phyloP scores from a whole-genome alignment of 2,329 filamentous ascomycete species.

The Penicillium sp. region DNA sequence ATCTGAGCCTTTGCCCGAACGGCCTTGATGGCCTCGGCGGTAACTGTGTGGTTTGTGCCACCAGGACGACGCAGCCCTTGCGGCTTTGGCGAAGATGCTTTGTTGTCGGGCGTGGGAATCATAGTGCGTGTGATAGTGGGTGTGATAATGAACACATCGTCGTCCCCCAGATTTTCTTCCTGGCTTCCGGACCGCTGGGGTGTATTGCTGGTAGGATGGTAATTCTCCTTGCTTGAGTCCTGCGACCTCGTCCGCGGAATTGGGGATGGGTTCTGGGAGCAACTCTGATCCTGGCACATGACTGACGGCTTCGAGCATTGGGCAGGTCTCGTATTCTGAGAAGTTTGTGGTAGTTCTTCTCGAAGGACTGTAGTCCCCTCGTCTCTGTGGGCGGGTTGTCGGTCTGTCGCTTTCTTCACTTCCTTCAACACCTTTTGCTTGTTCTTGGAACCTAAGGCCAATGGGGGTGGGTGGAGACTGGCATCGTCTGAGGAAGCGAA shows the following conservation, averaged over 20 bases:
- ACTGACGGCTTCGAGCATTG: conserved; percentile 34
- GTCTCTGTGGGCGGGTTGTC: conserved; percentile 7
- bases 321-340: conserved; percentile 35
- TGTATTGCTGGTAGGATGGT: conserved; percentile 8
- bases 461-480: conserved; percentile 21
- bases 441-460: conserved; percentile 22
- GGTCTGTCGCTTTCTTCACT: conserved; percentile 3
- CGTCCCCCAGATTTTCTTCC: conserved; percentile 16
- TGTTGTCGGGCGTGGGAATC: conserved; percentile 30
- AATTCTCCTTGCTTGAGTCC: conserved; percentile 24
- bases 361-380: conserved; percentile 21
- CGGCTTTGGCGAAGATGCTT: conserved; percentile 12
- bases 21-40: conserved; percentile 28
- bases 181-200: conserved; percentile 13
- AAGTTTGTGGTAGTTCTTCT: conserved; percentile 30
- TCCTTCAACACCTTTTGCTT: conserved; percentile 19
- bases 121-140: conserved; percentile 43
- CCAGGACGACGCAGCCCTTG: conserved; percentile 19
- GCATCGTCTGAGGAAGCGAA: conserved; percentile 30
- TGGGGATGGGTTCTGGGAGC: conserved; percentile 14
- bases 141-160: conserved; percentile 38
- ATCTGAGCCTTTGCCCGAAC: conserved; percentile 25
- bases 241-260: conserved; percentile 17
- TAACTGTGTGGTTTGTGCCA: conserved; percentile 18
- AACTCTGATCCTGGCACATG: conserved; percentile 22